A percentile compares a stretch with the other conserved stretches of the same genome.
Conservation (phyloP, 257 asterid species). For the Solanum appendiculatum region DNA sequence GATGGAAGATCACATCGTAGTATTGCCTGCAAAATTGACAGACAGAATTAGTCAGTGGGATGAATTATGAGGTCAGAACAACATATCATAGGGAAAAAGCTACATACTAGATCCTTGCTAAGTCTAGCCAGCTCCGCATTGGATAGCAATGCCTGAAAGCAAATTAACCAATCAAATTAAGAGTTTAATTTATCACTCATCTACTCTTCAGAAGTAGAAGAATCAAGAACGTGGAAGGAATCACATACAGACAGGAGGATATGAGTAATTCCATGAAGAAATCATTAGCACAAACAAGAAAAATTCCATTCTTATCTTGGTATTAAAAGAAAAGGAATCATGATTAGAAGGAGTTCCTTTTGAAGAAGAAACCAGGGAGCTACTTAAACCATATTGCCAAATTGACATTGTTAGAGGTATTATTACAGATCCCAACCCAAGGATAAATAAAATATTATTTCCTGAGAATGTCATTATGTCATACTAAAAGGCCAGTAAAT, state of each 20-base stretch:
- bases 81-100: not conserved
- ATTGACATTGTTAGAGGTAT: not conserved
- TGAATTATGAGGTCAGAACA: not conserved
- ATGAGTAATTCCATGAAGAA: not conserved
- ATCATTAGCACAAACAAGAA: not conserved
- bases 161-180: slow-evolving; percentile 5
- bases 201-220: not conserved
- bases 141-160: slow-evolving; percentile 54
- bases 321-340: not conserved
- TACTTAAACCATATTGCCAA: not conserved
- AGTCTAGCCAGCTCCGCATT: slow-evolving; percentile 84
- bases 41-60: not conserved
- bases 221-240: not conserved
- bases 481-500: not conserved
- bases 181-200: not conserved
- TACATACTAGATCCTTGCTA: slow-evolving; percentile 68
- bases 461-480: not conserved
- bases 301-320: not conserved
- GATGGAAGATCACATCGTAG: slow-evolving; percentile 87
- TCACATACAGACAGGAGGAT: not conserved
- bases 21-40: slow-evolving; percentile 51
- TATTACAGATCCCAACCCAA: not conserved
- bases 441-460: not conserved
- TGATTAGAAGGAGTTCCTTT: not conserved
- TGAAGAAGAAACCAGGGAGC: not conserved